Base-by-base conservation (phyloP, 2,329 filamentous ascomycete species). In the Diaporthe citri region DNA sequence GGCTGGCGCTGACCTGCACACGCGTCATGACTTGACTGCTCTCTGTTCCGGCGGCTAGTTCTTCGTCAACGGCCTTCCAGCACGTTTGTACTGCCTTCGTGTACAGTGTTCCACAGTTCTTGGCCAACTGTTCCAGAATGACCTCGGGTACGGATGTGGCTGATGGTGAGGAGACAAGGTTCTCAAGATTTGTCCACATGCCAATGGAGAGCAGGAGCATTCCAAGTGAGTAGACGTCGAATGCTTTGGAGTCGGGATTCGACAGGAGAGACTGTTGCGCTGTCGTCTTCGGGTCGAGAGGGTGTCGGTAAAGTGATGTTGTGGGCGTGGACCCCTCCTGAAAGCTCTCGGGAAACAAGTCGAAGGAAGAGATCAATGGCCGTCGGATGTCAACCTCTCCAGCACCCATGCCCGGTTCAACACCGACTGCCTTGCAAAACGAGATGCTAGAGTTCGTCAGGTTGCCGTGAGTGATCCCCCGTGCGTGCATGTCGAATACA, bases 131-230 rank as follows among this genome's bases (percentile, higher is more conserved):
- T 1, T 91, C 88, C 3, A 94, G 83, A 0, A 91, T 87, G 39
- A 92, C 89, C 76, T 92, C 90, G 0, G 90, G 84, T 36, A 94
- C 89, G 79, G 88, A 87, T 17, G 91, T 82, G 0, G 84, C 83
- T 59, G 82, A 87, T 79, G 79, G 85, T 51, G 84, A 83, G 0
- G 87, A 82, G 1, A 87, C 85, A 0, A 91, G 83, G 25, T 87
- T 85, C 72, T 91, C 89, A 0, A 95, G 86, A 15, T 90, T 92
- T 4, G 90, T 91, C 94, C 94, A 96, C 12, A 96, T 83, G 9
- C 94, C 94, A 71, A 96, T 91, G 9, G 94, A 94, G 3, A 95
- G 86, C 0, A 96, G 87, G 5, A 95, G 85, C 84, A 95, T 90
- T 25, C 93, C 93, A 1, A 96, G 86, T 9, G 93, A 92, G 81